phyloP scores from a whole-genome alignment of 2,329 filamentous ascomycete species.

The Ceratocystis variospora region DNA sequence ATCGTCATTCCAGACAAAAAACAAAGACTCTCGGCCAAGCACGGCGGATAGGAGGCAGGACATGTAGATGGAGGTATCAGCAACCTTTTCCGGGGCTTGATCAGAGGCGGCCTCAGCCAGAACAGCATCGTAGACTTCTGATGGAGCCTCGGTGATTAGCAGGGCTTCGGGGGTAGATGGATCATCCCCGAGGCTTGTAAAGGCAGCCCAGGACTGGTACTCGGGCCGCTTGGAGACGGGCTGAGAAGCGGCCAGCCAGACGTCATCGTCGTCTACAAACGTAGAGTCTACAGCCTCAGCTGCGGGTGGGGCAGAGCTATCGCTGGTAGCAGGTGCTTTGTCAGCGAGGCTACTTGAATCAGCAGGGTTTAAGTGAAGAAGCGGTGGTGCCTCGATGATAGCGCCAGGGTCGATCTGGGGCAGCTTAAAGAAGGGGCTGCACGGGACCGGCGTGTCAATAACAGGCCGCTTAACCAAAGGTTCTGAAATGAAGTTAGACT shows the following conservation, averaged over 20 bases:
- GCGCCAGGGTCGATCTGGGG: slow-evolving; percentile 17
- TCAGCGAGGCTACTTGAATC: neutral
- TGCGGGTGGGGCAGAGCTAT: neutral
- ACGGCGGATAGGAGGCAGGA: slow-evolving; percentile 50
- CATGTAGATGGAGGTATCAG: slow-evolving; percentile 35
- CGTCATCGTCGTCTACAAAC: slow-evolving; percentile 23
- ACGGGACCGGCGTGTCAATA: slow-evolving; percentile 12
- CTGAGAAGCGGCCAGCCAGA: slow-evolving; percentile 36
- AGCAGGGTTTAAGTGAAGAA: slow-evolving; percentile 5
- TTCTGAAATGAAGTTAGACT: neutral
- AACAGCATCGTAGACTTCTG: slow-evolving; percentile 51
- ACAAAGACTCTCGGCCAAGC: slow-evolving; percentile 56
- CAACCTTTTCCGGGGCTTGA: slow-evolving; percentile 30
- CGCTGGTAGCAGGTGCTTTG: neutral
- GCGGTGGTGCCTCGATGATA: neutral
- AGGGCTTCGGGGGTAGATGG: slow-evolving; percentile 32
- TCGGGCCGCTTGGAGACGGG: slow-evolving; percentile 26
- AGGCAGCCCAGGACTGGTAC: slow-evolving; percentile 58
- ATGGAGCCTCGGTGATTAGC: slow-evolving; percentile 56
- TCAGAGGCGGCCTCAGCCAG: slow-evolving; percentile 31
- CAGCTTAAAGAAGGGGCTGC: slow-evolving; percentile 17
- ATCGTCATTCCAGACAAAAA: slow-evolving; percentile 49
- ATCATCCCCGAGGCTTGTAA: slow-evolving; percentile 29
- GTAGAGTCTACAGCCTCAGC: neutral
- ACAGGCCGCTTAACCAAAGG: slow-evolving; percentile 5